phyloP scores from a whole-genome alignment of 345 rosid genomes.

The Brassica cretica region DNA sequence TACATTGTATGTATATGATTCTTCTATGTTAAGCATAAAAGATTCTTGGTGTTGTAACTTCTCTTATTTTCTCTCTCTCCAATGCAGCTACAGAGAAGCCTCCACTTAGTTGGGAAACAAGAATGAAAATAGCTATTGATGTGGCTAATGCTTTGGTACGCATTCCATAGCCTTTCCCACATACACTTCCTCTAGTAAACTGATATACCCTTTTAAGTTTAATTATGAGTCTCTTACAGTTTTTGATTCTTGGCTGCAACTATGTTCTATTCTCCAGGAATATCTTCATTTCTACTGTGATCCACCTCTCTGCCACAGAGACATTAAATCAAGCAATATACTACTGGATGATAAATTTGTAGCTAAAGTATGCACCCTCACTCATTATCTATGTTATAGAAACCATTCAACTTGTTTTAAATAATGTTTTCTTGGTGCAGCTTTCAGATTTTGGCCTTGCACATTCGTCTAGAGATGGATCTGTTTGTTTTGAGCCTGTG shows the following conservation, averaged over 20 bases:
- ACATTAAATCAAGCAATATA: constrained; percentile 93
- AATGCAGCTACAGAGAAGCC: constrained; percentile 57
- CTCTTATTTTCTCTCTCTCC: constrained; percentile 19
- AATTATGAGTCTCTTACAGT: constrained; percentile 21
- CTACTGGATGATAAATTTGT: constrained; percentile 77
- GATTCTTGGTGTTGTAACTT: neutral
- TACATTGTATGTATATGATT: constrained; percentile 63
- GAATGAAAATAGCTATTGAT: constrained; percentile 98
- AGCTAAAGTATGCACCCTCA: constrained; percentile 62
- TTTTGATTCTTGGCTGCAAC: constrained; percentile 40
- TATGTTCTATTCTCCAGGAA: constrained; percentile 57
- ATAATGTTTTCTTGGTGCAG: constrained; percentile 43
- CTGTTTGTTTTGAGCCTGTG: constrained; percentile 83
- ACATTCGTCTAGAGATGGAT: constrained; percentile 85
- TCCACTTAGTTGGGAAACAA: constrained; percentile 88
- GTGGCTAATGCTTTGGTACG: constrained; percentile 94
- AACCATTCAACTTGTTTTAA: neutral
- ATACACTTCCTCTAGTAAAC: constrained; percentile 15
- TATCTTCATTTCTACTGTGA: constrained; percentile 95
- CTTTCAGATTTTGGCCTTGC: constrained; percentile 97
- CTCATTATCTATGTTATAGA: neutral
- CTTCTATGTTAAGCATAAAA: constrained; percentile 41
- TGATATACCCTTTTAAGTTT: constrained; percentile 19
- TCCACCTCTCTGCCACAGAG: constrained; percentile 96
- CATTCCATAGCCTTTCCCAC: constrained; percentile 26